Conservation (phyloP, 176 grass and related monocot species). For the Cenchrus americanus region DNA sequence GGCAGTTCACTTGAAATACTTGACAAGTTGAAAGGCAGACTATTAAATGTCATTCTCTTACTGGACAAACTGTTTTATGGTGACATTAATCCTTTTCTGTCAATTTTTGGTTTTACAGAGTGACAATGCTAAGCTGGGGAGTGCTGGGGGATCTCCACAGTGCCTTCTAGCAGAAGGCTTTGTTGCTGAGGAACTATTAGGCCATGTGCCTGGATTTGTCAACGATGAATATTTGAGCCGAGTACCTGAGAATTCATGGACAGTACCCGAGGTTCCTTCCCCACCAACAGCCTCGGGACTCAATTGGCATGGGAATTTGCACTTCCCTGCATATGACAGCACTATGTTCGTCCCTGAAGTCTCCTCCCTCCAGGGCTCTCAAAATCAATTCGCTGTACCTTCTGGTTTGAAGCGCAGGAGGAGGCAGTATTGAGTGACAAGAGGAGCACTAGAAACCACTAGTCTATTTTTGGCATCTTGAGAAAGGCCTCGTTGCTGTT, state of each 20-base stretch:
- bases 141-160: constrained; percentile 61
- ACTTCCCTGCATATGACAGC: constrained; percentile 47
- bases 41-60: neutral
- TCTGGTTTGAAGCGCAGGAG: constrained; percentile 46
- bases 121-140: constrained; percentile 56
- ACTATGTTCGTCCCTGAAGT: constrained; percentile 66
- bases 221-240: constrained; percentile 39
- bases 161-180: constrained; percentile 48
- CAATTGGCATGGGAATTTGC: constrained; percentile 61
- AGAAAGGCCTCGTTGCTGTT: neutral
- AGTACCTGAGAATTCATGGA: constrained; percentile 60
- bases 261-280: constrained; percentile 61
- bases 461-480: constrained; percentile 23
- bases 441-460: neutral
- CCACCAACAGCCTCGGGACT: constrained; percentile 78
- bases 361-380: constrained; percentile 31
- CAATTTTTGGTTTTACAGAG: constrained; percentile 19
- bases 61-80: neutral
- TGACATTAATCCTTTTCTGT: neutral
- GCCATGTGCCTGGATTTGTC: constrained; percentile 29
- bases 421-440: constrained; percentile 41
- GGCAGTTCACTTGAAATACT: neutral
- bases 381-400: constrained; percentile 21
- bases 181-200: constrained; percentile 41
- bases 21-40: neutral